Percentiles rank a stretch among this genome's conserved stretches.
Conservation (phyloP, 2,329 filamentous ascomycete species). For the Fusarium aywerte region DNA sequence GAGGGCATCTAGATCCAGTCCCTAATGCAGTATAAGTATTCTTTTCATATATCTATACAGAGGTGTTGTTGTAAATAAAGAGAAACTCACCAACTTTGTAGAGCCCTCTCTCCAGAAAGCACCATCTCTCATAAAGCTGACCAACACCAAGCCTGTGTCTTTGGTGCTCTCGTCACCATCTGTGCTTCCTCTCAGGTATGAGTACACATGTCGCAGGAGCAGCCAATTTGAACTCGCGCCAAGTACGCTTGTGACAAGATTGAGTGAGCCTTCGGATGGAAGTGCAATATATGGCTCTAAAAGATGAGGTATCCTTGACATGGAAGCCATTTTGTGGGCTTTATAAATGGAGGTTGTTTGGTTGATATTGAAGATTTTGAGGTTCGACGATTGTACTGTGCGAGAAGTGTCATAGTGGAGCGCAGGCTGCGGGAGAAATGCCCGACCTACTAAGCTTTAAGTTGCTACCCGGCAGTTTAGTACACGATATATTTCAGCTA, state of each 20-base stretch:
- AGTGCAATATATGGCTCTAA: constrained; percentile 72
- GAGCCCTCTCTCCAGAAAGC: constrained; percentile 81
- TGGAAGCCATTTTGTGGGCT: constrained; percentile 38
- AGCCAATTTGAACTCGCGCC: constrained; percentile 75
- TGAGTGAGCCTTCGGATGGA: constrained; percentile 67
- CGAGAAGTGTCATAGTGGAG: constrained; percentile 23
- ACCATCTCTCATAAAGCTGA: constrained; percentile 84
- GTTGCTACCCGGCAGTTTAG: neutral
- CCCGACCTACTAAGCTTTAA: neutral
- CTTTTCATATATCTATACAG: neutral
- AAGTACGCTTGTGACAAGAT: constrained; percentile 75
- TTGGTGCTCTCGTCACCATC: constrained; percentile 38
- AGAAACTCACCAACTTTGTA: constrained; percentile 68
- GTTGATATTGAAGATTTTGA: constrained; percentile 34
- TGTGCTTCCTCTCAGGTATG: constrained; percentile 52
- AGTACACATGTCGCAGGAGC: constrained; percentile 65
- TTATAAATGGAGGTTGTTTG: neutral
- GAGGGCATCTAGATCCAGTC: constrained; percentile 75
- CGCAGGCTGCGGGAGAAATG: neutral
- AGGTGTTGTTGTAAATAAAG: neutral
- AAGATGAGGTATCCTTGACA: constrained; percentile 68
- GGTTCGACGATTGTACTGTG: constrained; percentile 37
- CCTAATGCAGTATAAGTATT: constrained; percentile 55
- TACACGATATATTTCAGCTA: neutral
- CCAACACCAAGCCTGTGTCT: constrained; percentile 71